Base-by-base conservation (phyloP, 2,329 filamentous ascomycete species). In the Colletotrichum sp. region DNA sequence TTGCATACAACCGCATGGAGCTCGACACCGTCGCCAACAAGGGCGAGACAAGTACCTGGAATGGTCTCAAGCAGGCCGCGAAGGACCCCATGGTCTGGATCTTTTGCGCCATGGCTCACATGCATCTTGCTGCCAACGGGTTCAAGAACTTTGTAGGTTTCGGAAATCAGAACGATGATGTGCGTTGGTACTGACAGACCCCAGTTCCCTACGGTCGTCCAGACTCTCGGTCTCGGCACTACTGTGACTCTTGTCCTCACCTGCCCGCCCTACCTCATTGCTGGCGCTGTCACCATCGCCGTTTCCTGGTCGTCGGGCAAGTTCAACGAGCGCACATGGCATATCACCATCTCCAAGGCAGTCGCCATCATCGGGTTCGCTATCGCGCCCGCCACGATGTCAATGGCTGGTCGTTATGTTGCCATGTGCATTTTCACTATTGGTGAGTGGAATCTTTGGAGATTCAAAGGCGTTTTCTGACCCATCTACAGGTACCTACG, bases 191-290 rank as follows among this genome's bases (percentile, higher is more conserved):
- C 63, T 74, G 24, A 76, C 61, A 6, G 4, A 61, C 21, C n/a
- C 7, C 6, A 79, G 78, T 79, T 81, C 84, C 86, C 85, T 1
- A 86, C 85, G 2, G 86, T 87, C 2, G 86, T 90, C 39, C 80
- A 85, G 65, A 87, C 86, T 2, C 85, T 90, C 1, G 86, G 87
- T 0, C 89, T 88, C 81, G 83, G 81, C 66, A 83, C 78, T 0
- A 89, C 87, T 3, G 84, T 88, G 43, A 89, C 88, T 0, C 83
- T 91, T 5, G 85, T 88, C 2, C 84, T 91, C 4, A 90, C 88
- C 10, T 83, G 81, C 55, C 81, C 81, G 13, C 80, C 82, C 3
- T 84, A 82, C 73, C 75, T 84, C 15, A 78, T 83, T 28, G 80
- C 82, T n/a, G 82, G 80, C 4, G 72, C 74, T 21, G 76, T 82